Base-by-base conservation (phyloP, 331 rosid genomes). In the Prunus yedoensis region DNA sequence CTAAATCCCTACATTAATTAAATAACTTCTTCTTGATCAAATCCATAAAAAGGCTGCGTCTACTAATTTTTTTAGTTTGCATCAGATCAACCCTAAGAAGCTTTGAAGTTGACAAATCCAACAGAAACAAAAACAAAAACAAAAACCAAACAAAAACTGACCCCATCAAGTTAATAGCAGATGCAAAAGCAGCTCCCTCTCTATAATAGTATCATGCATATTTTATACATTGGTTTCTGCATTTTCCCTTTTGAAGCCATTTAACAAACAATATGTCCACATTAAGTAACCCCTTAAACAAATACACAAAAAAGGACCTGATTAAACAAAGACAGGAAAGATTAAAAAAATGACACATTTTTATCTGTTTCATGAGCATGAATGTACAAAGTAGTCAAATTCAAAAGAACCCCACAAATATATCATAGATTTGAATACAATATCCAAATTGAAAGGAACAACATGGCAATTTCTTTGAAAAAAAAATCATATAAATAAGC, bases 1-100 rank as follows among this genome's bases (percentile, higher is more conserved):
- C 84, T 91, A 78, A 94, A 94, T 63, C 97, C 98, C 96, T 94
- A 85, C 81, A 86, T 43, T 41, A 72, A 71, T 68, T 52, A 47
- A 78, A 70, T 32, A 49, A 52, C 61, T 68, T 67, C 73, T 71
- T 82, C 83, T 80, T 71, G 54, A 61, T 60, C 73, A 78, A 60
- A 38, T 67, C 16, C 21, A 47, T 28, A 45, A 32, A 46, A 66
- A 1, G 51, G 20, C 20, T 38, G 9, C 43, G 9, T 38, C 43
- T 7, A 38, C 43, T 38, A 38, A 38, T 6, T 6, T 38, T 38
- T 38, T 38, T 38, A 38, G 43, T 6, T 38, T 18, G 30, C 51
- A 38, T 38, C 3, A 65, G 8, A 21, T 20, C 51, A 27, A 21
- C 70, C 70, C 13, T 65, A 43, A 38, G 27, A 65, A 41, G 17